Base-by-base conservation (phyloP, 331 rosid genomes). In the Prunus yedoensis region DNA sequence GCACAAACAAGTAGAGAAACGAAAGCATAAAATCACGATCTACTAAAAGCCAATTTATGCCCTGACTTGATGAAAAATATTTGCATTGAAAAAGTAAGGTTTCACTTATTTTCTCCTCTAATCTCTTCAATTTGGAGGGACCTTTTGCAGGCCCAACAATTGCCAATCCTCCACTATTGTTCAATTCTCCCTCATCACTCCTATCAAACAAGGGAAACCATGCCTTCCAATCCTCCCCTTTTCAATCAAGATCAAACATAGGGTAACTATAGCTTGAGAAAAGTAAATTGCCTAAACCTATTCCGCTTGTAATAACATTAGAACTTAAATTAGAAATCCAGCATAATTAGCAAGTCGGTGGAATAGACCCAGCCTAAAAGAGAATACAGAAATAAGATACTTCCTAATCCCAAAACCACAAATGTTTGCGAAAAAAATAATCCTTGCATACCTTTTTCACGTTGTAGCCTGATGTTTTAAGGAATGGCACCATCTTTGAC, bases 401-500 rank as follows among this genome's bases (percentile, higher is more conserved):
- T 65, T 38, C 70, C 70, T 13, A 65, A 41, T 38, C 11, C 52
- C 27, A 65, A 65, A 41, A 65, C 52, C 51, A 65, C 11, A 18
- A n/a, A 38, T 23, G 38, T 41, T 20, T n/a, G 25, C 1, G 0
- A 65, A 20, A 18, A 35, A 72, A 72, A 52, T 38, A 46, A 41
- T 65, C 79, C 43, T 51, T 59, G 58, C 28, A 32, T 84, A 90
- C 99, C 99, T 92, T 95, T 95, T 89, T 95, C 70, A 92, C 97
- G 45, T 92, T 95, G 90, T 95, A 95, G 70, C 99, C 98, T 5
- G 99, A 95, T 59, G 83, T 57, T 84, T 60, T 92, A 25, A 95
- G 83, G 82, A 95, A 95, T n/a, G 99, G 99, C 23, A 74, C 20
- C 98, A 95, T 88, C 89, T 95, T 95, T 23, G 91, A 69, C 84